A percentile compares a stretch with the other conserved stretches of the same genome.
phyloP scores from a whole-genome alignment of 805 yeast genomes.

The Kodamaea restingae region DNA sequence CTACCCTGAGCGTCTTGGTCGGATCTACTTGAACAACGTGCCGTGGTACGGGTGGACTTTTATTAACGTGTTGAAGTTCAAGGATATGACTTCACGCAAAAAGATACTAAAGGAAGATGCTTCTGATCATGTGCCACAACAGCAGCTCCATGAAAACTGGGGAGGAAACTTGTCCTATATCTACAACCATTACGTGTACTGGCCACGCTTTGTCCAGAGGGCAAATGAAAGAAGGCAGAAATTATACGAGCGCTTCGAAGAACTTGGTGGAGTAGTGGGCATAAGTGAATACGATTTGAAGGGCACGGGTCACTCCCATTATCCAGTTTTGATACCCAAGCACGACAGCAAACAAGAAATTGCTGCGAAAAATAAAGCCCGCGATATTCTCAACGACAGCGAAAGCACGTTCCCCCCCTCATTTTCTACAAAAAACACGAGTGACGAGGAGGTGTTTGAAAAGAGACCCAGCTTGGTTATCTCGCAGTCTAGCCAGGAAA shows the following conservation, averaged over 20 bases:
- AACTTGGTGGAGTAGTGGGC: constrained; percentile 47
- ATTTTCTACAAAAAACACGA: too few species aligned
- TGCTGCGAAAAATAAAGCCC: too few species aligned
- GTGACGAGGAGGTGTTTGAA: too few species aligned
- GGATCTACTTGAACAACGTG: constrained; percentile 50
- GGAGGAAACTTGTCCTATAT: constrained; percentile 48
- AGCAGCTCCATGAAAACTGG: constrained; percentile 49
- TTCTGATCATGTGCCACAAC: constrained; percentile 50
- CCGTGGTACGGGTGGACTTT: constrained; percentile 57
- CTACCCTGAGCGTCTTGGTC: constrained; percentile 56
- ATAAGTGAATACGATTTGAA: constrained; percentile 53
- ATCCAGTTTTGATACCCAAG: too few species aligned
- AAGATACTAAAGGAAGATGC: constrained; percentile 57
- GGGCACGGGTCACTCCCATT: constrained; percentile 8
- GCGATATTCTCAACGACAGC: too few species aligned
- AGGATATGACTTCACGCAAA: constrained; percentile 50
- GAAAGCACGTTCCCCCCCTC: too few species aligned
- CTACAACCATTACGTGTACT: constrained; percentile 49
- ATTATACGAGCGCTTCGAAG: constrained; percentile 35
- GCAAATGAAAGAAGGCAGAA: constrained; percentile 34
- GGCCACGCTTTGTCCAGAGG: constrained; percentile 47
- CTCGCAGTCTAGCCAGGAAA: not conserved
- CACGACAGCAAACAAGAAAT: too few species aligned
- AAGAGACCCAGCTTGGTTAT: too few species aligned
- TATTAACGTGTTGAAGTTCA: too few species aligned